Base-by-base conservation (phyloP, 2,329 filamentous ascomycete species). In the Monosporascus sp. region DNA sequence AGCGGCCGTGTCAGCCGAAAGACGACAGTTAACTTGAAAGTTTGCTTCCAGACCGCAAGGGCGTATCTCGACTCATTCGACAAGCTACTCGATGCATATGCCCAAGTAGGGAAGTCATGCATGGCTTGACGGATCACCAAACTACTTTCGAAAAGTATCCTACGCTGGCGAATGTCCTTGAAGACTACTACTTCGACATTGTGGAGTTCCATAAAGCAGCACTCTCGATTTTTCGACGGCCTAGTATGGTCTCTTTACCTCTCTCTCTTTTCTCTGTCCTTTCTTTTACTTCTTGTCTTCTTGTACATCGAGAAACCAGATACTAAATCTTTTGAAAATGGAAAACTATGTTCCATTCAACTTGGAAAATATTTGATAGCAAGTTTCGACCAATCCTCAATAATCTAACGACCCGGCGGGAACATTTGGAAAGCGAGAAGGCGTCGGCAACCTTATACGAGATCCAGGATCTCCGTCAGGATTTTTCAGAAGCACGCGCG, bases 101-200 rank as follows among this genome's bases (percentile, higher is more conserved):
- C 26, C 9, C 40, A 47, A 48, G 19, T 50, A 4, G 52, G 52
- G 45, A 47, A 19, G 48, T 48, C n/a, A 47, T 53, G 19, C 52
- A 40, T 22, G 52, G 52, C 11, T 43, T 53, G n/a, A 3, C 40
- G 4, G 37, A 22, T 16, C 50, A 53, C 36, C 40, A 48, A 9
- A 4, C 47, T 3, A 34, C 19, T 2, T 55, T 55, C 16, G 51
- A 55, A 27, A 27, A 50, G 6, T 31, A 55, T 17, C 26, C 51
- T 48, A 38, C 41, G 26, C 31, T 55, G 20, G 46, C 34, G 3
- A 38, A 34, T 24, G 53, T 55, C 22, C 53, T 55, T 2, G 53
- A 53, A 26, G 53, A 55, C 47, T 55, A 55, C 34, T 53, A 55
- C 48, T 38, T 41, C 3, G 53, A 53, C 22, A 55, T 55, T 19